Evolutionary conservation across 1,284 basidiomycete species (phyloP).

Genomic region (Ganoderma meredithae): DNA sequence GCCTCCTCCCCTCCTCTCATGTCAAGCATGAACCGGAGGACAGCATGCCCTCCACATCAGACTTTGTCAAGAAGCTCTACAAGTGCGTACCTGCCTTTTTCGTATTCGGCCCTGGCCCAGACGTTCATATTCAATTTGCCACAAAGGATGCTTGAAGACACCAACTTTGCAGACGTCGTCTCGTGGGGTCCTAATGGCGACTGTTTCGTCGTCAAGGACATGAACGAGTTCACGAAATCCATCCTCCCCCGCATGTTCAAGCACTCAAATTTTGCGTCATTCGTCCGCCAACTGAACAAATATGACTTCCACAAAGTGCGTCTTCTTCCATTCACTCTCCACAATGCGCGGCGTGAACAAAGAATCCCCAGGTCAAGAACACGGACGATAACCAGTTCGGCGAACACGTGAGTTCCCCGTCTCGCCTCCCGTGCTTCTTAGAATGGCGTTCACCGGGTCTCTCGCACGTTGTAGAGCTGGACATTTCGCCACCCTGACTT

Average conservation of each 20-base stretch:
- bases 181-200: conserved; percentile 90
- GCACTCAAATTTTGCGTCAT: conserved; percentile 95
- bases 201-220: conserved; percentile 97
- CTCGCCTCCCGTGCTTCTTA: conserved; percentile 10
- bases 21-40: conserved; percentile 55
- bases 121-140: background rate
- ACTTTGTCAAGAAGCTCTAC: conserved; percentile 97
- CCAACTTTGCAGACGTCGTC: conserved; percentile 76
- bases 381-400: conserved; percentile 81
- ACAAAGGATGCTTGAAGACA: conserved; percentile 87
- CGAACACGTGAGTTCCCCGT: conserved; percentile 66
- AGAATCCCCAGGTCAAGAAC: conserved; percentile 67
- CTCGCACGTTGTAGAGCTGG: conserved; percentile 71
- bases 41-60: conserved; percentile 78
- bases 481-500: conserved; percentile 97
- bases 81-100: conserved; percentile 60
- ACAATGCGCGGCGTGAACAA: conserved; percentile 13
- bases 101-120: conserved; percentile 15
- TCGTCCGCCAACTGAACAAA: conserved; percentile 96
- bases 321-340: conserved; percentile 3
- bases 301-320: conserved; percentile 96
- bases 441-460: conserved; percentile 6
- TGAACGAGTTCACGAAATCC: conserved; percentile 96
- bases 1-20: conserved; percentile 28
- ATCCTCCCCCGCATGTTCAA: conserved; percentile 96